Evolutionary conservation across 345 rosid species (phyloP).

Genomic region (Euphorbia peplus): DNA sequence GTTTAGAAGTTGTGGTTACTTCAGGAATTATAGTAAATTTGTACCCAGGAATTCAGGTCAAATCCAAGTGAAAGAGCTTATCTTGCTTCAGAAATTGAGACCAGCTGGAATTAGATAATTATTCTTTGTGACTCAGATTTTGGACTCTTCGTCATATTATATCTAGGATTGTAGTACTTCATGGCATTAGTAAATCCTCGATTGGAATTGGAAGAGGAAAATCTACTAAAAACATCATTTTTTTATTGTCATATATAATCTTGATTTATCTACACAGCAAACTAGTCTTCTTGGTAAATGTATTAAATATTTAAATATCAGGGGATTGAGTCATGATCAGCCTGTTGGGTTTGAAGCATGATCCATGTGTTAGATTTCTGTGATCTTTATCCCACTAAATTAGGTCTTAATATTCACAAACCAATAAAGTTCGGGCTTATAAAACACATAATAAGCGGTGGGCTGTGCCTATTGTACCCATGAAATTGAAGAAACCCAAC

Average conservation of each 20-base stretch:
- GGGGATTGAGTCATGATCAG: not conserved
- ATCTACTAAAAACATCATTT: not conserved
- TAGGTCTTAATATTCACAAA: not conserved
- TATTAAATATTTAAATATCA: not conserved
- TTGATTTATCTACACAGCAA: not conserved
- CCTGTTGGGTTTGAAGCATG: not conserved
- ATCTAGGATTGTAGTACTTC: not conserved
- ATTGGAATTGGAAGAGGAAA: not conserved
- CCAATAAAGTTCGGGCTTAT: not conserved
- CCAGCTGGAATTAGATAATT: not conserved
- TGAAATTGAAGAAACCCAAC: not conserved
- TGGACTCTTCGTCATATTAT: not conserved
- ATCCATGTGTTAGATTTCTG: not conserved
- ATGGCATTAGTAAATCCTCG: not conserved
- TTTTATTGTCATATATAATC: not conserved
- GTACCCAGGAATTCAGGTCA: not conserved
- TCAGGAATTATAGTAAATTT: not conserved
- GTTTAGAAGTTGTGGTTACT: constrained; percentile 1
- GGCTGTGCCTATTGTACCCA: not conserved
- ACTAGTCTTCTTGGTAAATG: not conserved
- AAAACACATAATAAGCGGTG: not conserved
- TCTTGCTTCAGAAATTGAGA: constrained; percentile 3
- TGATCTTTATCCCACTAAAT: not conserved
- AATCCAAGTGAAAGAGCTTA: not conserved
- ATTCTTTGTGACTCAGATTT: not conserved